Conservation (phyloP, 768 basidiomycete genomes). For the Suillus sp. region DNA sequence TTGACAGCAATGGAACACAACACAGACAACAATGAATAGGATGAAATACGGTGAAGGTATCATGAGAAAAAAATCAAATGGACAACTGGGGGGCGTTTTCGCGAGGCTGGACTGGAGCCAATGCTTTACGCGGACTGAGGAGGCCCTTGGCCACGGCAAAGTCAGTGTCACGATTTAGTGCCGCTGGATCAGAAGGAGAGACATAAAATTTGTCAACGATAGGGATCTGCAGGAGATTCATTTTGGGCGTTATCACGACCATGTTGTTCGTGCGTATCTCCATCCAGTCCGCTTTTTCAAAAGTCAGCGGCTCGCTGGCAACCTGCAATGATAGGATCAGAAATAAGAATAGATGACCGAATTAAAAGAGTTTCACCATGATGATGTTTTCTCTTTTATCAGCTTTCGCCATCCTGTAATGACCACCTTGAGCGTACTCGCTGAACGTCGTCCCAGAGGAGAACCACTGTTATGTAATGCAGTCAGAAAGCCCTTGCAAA, state of each 20-base stretch:
- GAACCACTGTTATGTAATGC: constrained; percentile 64
- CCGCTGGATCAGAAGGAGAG: constrained; percentile 79
- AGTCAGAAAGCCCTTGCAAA: constrained; percentile 11
- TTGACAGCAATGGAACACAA: constrained; percentile 2
- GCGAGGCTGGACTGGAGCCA: constrained; percentile 24
- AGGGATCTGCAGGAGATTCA: constrained; percentile 92
- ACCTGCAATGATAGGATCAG: constrained; percentile 44
- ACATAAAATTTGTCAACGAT: constrained; percentile 94
- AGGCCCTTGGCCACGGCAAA: constrained; percentile 91
- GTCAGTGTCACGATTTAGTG: constrained; percentile 67
- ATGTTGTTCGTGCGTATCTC: constrained; percentile 97
- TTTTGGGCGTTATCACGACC: constrained; percentile 93
- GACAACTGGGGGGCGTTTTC: constrained; percentile 24
- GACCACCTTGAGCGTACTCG: constrained; percentile 84
- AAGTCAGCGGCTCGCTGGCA: constrained; percentile 93
- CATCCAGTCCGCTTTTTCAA: constrained; percentile 99
- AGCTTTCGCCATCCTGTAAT: constrained; percentile 93
- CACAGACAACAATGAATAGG: background rate
- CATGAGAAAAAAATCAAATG: constrained; percentile 16
- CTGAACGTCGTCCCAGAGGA: constrained; percentile 94
- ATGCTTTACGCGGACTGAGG: constrained; percentile 57
- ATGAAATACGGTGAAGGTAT: background rate
- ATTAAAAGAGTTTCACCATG: constrained; percentile 50
- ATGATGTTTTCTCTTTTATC: constrained; percentile 97
- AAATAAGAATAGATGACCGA: constrained; percentile 18